These are phyloP conservation scores for Chaetomium tenue DNA, from an alignment of 495 filamentous ascomycete species.

Conservation along the genomic window DNA sequence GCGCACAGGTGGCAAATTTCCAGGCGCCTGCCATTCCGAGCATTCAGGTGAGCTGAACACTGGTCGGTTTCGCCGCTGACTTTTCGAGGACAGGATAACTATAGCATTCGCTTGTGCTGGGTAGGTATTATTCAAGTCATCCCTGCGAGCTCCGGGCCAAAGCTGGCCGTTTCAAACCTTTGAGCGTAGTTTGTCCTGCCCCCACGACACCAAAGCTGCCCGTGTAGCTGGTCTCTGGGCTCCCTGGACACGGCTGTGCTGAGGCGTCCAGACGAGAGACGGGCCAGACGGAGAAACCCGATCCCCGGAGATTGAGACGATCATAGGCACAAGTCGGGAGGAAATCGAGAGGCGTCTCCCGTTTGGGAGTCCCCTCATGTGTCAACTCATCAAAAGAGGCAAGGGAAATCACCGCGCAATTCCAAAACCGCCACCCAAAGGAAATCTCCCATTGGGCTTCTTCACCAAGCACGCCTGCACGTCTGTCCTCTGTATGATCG, in stretches of 20 bases:
- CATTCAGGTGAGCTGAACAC: too few species aligned
- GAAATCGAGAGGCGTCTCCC: not conserved
- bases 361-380: not conserved
- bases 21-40: too few species aligned
- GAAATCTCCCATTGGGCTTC: not conserved
- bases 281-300: not conserved
- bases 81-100: too few species aligned
- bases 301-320: not conserved
- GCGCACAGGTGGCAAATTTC: not conserved
- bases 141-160: too few species aligned
- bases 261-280: not conserved
- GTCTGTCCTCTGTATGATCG: conserved; percentile 9
- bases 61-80: too few species aligned
- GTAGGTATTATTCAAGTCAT: too few species aligned
- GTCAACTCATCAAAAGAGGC: not conserved
- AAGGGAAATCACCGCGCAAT: not conserved
- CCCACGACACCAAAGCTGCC: too few species aligned
- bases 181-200: too few species aligned
- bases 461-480: not conserved
- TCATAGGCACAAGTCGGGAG: not conserved
- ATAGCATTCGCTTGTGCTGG: too few species aligned
- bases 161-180: too few species aligned
- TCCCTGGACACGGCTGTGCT: not conserved
- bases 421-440: not conserved
- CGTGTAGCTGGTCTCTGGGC: too few species aligned